Conservation (phyloP, 2,329 filamentous ascomycete species). For the Mollisiaceae sp. region DNA sequence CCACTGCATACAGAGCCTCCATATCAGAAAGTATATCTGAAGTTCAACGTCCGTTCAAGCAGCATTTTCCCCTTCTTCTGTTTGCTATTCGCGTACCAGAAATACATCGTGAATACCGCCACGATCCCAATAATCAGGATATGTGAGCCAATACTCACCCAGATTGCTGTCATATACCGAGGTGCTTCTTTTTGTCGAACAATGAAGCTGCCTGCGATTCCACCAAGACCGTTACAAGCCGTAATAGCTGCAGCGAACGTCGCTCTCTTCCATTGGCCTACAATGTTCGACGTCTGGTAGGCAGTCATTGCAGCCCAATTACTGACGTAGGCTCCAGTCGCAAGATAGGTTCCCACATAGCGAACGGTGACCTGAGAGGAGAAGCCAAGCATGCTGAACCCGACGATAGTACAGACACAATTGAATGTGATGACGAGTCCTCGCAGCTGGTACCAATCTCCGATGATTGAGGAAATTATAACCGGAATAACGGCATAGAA, state of each 20-base stretch:
- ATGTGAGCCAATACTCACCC: slow-evolving; percentile 69
- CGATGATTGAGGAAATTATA: slow-evolving; percentile 55
- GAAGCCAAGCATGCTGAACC: slow-evolving; percentile 42
- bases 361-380: slow-evolving; percentile 36
- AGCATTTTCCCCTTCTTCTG: slow-evolving; percentile 53
- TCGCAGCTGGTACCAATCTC: slow-evolving; percentile 58
- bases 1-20: slow-evolving; percentile 3
- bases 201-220: slow-evolving; percentile 76
- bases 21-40: slow-evolving; percentile 40
- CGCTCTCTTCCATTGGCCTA: slow-evolving; percentile 84
- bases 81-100: slow-evolving; percentile 55
- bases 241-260: slow-evolving; percentile 79
- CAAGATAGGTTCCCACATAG: slow-evolving; percentile 46
- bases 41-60: slow-evolving; percentile 49
- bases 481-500: slow-evolving; percentile 54
- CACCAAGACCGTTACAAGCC: slow-evolving; percentile 78
- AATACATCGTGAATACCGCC: slow-evolving; percentile 56
- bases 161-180: slow-evolving; percentile 67
- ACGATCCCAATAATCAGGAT: slow-evolving; percentile 62
- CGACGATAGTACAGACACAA: slow-evolving; percentile 37
- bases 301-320: slow-evolving; percentile 80
- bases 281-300: slow-evolving; percentile 87
- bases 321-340: slow-evolving; percentile 75
- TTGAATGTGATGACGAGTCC: slow-evolving; percentile 42
- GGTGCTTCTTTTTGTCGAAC: slow-evolving; percentile 66